Evolutionary conservation across 495 filamentous ascomycete genomes (phyloP), one percentile per base, ranked within the genome.

Genomic region (Penicillium psychrofluorescens): DNA sequence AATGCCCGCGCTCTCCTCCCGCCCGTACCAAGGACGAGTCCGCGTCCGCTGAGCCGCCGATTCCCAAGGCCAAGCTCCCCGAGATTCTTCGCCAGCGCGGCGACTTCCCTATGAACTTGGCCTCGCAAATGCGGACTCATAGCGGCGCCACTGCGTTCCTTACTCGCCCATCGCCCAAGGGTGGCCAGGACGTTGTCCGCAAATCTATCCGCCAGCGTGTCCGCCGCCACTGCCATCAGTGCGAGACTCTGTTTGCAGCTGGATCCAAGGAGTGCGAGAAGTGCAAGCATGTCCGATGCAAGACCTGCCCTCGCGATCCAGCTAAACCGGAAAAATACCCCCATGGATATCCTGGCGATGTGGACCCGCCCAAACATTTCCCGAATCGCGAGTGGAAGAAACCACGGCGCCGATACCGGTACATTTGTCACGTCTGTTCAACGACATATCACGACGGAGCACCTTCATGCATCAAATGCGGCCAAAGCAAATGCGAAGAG

Each of bases 261-360:
- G 62, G 72, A 30, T 63, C 69, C 29, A 84, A 79, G 55, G 72
- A 81, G 40, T 95, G 90, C 58, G 63, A 65, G 11, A 76, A 71
- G 44, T 95, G 89, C 59, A 70, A 71, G 35, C 90, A 96, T 65
- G 55, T 74, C 22, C 83, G 87, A 32, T 95, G 90, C 77, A 85
- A 79, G 50, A 78, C 76, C 44, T 95, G 89, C 63, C 88, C 86
- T 10, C 70, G 89, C 34, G 82, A 88, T 45, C 87, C 88, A 36
- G 61, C 81, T 28, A 88, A 86, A 60, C 75, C 77, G 42, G 68
- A 84, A 39, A 88, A 84, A 54, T 86, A 86, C 53, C 81, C 85
- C 0, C 75, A 85, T 51, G 87, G 85, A 15, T 90, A 88, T 62
- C 84, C 87, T 9, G 84, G 85, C 13, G 86, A 92, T 58, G 71